Evolutionary conservation across 1,139 yeast genomes (phyloP).

Genomic region (Zygosaccharomyces sapae): DNA sequence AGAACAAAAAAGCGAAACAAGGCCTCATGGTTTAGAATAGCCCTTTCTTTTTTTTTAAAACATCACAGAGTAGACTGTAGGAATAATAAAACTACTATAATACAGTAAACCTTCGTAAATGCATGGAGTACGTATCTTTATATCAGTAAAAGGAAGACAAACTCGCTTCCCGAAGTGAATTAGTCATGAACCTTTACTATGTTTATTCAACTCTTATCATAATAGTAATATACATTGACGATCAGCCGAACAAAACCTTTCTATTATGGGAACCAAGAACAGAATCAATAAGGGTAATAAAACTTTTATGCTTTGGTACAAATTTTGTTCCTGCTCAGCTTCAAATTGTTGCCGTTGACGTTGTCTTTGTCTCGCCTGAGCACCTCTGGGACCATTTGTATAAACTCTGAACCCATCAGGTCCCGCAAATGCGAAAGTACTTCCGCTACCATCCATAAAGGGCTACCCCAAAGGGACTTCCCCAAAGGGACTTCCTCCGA

Average conservation of each 20-base stretch:
- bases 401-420: slow-evolving; percentile 41
- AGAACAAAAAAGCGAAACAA: slow-evolving; percentile 55
- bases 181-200: slow-evolving; percentile 1
- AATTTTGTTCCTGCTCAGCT: slow-evolving; percentile 35
- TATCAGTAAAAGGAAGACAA: not conserved
- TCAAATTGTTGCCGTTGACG: slow-evolving; percentile 29
- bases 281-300: slow-evolving; percentile 55
- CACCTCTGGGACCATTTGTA: slow-evolving; percentile 30
- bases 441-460: slow-evolving; percentile 38
- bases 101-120: slow-evolving; percentile 3
- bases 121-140: not conserved
- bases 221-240: slow-evolving; percentile 4
- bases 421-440: slow-evolving; percentile 49
- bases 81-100: not conserved
- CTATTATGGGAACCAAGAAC: slow-evolving; percentile 54
- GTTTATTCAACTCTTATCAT: not conserved
- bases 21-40: slow-evolving; percentile 44
- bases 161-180: not conserved
- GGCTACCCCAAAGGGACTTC: slow-evolving; percentile 34
- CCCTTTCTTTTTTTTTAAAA: too few relatives aligned
- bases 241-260: slow-evolving; percentile 43
- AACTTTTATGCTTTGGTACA: slow-evolving; percentile 46
- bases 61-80: too few relatives aligned
- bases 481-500: slow-evolving; percentile 41
- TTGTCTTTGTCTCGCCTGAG: slow-evolving; percentile 25